phyloP scores from a whole-genome alignment of 768 basidiomycete genomes.

The Russula abietina region DNA sequence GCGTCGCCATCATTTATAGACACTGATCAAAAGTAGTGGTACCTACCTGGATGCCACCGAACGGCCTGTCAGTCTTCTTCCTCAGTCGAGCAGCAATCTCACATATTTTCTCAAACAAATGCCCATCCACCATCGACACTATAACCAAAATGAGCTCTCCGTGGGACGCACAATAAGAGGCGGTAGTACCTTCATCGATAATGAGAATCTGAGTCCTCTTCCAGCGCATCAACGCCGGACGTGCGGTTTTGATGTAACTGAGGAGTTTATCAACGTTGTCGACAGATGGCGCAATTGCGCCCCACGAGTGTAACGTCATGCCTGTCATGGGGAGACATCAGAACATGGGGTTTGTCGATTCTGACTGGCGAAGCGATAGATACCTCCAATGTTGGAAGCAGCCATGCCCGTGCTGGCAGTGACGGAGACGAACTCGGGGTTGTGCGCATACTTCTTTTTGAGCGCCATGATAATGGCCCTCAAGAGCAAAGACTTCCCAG shows the following conservation, averaged over 20 bases:
- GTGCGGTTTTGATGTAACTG: constrained; percentile 45
- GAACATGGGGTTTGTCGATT: constrained; percentile 21
- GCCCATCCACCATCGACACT: constrained; percentile 71
- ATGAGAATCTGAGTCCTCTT: constrained; percentile 51
- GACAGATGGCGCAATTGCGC: constrained; percentile 50
- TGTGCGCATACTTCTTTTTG: constrained; percentile 41
- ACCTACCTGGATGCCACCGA: constrained; percentile 60
- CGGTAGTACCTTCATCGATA: constrained; percentile 52
- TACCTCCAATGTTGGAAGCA: constrained; percentile 64
- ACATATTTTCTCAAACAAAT: constrained; percentile 53
- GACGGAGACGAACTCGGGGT: constrained; percentile 44
- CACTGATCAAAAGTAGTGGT: constrained; percentile 27
- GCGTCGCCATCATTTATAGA: constrained; percentile 26
- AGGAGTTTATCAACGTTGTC: constrained; percentile 44
- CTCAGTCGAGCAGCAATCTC: constrained; percentile 47
- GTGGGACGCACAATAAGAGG: too few species aligned
- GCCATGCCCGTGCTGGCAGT: constrained; percentile 61
- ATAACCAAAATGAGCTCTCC: not conserved
- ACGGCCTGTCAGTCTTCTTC: constrained; percentile 45
- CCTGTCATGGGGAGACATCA: constrained; percentile 33
- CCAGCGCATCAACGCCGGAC: constrained; percentile 53
- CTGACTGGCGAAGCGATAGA: not conserved
- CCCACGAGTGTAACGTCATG: constrained; percentile 56
- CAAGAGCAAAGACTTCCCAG: constrained; percentile 58
- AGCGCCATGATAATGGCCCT: constrained; percentile 51